Evolutionary conservation across 2,329 filamentous ascomycete species (phyloP), one percentile per base, ranked within the genome.

Genomic region (Paracamarosporium sp.): DNA sequence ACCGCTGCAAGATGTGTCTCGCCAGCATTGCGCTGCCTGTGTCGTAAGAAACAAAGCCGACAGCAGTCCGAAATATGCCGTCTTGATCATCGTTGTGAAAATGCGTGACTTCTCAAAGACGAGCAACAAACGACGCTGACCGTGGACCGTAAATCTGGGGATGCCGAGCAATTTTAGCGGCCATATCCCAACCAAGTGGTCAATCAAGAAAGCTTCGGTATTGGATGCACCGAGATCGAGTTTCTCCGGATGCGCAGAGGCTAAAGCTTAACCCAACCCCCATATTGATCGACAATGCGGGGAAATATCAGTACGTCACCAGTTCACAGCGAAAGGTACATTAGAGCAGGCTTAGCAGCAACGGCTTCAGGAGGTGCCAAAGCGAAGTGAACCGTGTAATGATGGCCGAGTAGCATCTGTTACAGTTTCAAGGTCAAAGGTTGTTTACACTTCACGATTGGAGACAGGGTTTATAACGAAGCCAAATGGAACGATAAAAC

Each of bases 1-100:
- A 3, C 81, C 81, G 20, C 77, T 82, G 66, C 86, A 89, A 20
- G 78, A 69, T 1, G 82, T 83, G 53, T 86, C 70, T 57, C 82
- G 77, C 86, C 86, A 88, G 67, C 86, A 88, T 55, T 51, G 44
- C 45, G 60, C 53, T 35, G 59, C 60, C 3, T 33, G 22, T 8
- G 28, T 20, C 15, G 53, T 8, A 5, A 27, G 20, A 12, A 25
- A 48, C 20, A 44, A 17, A 24, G 27, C 38, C 31, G n/a, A 13
- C 4, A 46, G 17, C 28, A 41, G 25, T 15, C 15, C 27, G n/a
- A 45, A 45, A 66, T 44, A 72, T 60, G 47, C 74, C 71, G 20
- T 17, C 33, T 44, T 40, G 36, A 43, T 46, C 20, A 28, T 36
- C 55, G 54, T 58, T 15, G 35, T 22, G 20, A 40, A 6, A 22